These are phyloP conservation scores for Tolypocladium paradoxum DNA, from an alignment of 2,329 filamentous ascomycete genomes.

Conservation along the genomic window DNA sequence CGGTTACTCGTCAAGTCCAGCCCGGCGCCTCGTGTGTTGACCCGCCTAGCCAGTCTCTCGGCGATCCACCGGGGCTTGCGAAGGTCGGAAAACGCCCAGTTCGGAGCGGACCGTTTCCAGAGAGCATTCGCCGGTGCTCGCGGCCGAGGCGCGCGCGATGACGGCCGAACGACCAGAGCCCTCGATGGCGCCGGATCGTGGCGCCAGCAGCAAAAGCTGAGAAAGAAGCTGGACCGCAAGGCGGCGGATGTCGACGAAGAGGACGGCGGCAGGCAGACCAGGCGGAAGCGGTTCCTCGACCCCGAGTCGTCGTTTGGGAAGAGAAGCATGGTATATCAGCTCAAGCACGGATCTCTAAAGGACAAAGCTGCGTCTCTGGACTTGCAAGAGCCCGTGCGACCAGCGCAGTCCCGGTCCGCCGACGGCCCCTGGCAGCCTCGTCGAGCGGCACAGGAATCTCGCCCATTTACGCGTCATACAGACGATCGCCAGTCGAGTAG, in stretches of 20 bases:
- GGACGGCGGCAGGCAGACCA: conserved; percentile 27
- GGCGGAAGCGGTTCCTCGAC: conserved; percentile 42
- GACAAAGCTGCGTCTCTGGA: conserved; percentile 14
- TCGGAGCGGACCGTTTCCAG: conserved; percentile 8
- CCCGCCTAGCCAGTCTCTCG: conserved; percentile 36
- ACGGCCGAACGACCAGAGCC: conserved; percentile 13
- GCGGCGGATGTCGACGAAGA: conserved; percentile 21
- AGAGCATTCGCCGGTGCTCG: not conserved
- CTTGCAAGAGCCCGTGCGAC: conserved; percentile 15
- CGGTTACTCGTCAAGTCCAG: not conserved
- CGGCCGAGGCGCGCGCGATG: not conserved
- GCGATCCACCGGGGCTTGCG: conserved; percentile 60
- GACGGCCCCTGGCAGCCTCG: not conserved
- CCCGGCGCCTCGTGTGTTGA: conserved; percentile 4
- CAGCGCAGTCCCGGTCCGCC: not conserved
- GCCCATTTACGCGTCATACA: not conserved
- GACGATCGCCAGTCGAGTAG: not conserved
- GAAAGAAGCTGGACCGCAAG: conserved; percentile 39
- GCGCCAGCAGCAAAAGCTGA: conserved; percentile 31
- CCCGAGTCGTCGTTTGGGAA: conserved; percentile 39
- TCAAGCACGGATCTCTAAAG: conserved; percentile 33
- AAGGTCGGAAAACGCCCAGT: conserved; percentile 26
- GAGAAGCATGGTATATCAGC: conserved; percentile 42
- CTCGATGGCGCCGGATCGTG: conserved; percentile 16
- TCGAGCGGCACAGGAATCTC: not conserved